Evolutionary conservation across 306 rosid genomes (phyloP).

Genomic region (Oemleria cerasiformis): DNA sequence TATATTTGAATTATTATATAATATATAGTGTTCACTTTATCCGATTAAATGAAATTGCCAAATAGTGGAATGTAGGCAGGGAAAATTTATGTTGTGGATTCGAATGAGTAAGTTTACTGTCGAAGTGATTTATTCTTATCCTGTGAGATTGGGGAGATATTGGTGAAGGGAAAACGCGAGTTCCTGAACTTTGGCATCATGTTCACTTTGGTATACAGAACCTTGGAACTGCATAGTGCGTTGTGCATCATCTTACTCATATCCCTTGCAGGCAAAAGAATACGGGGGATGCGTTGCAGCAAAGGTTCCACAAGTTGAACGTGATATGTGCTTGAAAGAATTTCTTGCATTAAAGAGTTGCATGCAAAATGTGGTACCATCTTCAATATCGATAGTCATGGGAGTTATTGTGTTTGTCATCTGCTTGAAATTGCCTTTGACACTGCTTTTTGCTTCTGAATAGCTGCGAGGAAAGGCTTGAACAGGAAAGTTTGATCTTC

Average conservation of each 20-base stretch:
- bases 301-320: slow-evolving; percentile 91
- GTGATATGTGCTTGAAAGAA: slow-evolving; percentile 77
- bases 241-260: slow-evolving; percentile 23
- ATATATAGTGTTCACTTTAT: not conserved
- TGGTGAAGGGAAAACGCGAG: not conserved
- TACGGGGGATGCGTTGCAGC: slow-evolving; percentile 88
- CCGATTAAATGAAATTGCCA: not conserved
- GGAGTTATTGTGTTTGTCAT: not conserved
- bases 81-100: not conserved
- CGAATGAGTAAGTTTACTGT: not conserved
- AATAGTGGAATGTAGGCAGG: not conserved
- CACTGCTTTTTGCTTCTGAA: slow-evolving; percentile 20
- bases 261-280: slow-evolving; percentile 61
- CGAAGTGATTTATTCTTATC: not conserved
- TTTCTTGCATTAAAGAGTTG: slow-evolving; percentile 77
- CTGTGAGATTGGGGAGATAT: not conserved
- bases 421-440: slow-evolving; percentile 20
- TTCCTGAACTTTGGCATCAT: not conserved
- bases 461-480: slow-evolving; percentile 70
- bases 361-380: slow-evolving; percentile 73
- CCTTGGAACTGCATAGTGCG: not conserved
- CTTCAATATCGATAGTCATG: slow-evolving; percentile 13
- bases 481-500: slow-evolving; percentile 20
- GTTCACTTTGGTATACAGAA: not conserved
- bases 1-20: not conserved